A percentile compares a stretch with the other conserved stretches of the same genome.
Conservation (phyloP, 257 asterid genomes). For the Nicotiana knightiana region DNA sequence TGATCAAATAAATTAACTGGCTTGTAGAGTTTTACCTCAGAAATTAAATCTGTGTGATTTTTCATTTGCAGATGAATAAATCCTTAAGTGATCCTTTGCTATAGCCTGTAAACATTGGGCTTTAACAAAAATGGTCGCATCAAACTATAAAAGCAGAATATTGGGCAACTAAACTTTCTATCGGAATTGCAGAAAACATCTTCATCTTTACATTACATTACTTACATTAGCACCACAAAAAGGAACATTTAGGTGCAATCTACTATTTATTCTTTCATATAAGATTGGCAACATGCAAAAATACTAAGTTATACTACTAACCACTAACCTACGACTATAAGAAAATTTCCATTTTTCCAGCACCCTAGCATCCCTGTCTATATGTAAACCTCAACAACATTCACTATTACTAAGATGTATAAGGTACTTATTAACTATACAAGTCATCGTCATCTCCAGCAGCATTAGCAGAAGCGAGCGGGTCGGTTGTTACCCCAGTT, state of each 20-base stretch:
- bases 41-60: no score
- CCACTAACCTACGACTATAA: not conserved
- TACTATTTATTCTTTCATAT: not conserved
- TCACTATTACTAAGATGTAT: not conserved
- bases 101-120: no score
- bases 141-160: no score
- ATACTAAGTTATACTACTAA: not conserved
- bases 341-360: not conserved
- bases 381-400: not conserved
- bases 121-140: no score
- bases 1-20: no score
- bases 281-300: not conserved
- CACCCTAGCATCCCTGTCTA: not conserved
- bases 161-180: no score
- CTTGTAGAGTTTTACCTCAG: no score
- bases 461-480: slow-evolving; percentile 39
- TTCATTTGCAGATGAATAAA: no score
- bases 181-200: no score
- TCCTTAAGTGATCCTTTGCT: no score
- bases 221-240: no score
- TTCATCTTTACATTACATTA: not conserved
- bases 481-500: slow-evolving; percentile 34
- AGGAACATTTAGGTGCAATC: not conserved
- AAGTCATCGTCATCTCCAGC: slow-evolving; percentile 27
- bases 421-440: slow-evolving; percentile 13